Evolutionary conservation across 345 rosid species (phyloP).

Genomic region (Syzygium aqueum): DNA sequence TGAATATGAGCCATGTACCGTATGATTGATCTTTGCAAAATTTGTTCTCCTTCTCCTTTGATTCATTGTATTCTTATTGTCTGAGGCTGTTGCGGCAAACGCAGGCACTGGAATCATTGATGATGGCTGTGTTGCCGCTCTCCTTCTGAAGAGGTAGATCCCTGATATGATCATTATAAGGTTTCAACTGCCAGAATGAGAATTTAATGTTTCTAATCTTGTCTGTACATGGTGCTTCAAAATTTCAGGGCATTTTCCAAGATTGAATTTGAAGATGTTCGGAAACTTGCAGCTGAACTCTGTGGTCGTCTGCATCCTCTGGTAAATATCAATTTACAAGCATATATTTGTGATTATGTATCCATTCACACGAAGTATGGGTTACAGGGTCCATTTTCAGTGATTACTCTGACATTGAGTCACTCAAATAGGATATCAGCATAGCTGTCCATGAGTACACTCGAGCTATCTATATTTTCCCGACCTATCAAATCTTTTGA

Average conservation of each 20-base stretch:
- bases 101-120: constrained; percentile 26
- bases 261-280: constrained; percentile 71
- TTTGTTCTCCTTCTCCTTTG: neutral
- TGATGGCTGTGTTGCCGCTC: constrained; percentile 45
- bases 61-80: neutral
- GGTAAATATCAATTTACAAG: constrained; percentile 15
- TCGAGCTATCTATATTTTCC: neutral
- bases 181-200: neutral
- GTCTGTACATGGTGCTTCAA: constrained; percentile 1
- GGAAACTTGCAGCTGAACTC: constrained; percentile 86
- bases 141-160: constrained; percentile 64
- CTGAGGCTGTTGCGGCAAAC: constrained; percentile 1
- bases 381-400: neutral
- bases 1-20: neutral
- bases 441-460: neutral
- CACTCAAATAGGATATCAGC: neutral
- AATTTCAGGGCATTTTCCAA: constrained; percentile 58
- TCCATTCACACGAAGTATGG: neutral
- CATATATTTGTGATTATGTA: neutral
- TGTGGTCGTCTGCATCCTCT: constrained; percentile 87
- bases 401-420: neutral
- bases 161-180: neutral
- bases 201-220: neutral
- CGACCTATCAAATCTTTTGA: neutral
- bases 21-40: neutral